Evolutionary conservation across 83 land plant genomes (phyloP).

Genomic region (Diphasiastrum complanatum): DNA sequence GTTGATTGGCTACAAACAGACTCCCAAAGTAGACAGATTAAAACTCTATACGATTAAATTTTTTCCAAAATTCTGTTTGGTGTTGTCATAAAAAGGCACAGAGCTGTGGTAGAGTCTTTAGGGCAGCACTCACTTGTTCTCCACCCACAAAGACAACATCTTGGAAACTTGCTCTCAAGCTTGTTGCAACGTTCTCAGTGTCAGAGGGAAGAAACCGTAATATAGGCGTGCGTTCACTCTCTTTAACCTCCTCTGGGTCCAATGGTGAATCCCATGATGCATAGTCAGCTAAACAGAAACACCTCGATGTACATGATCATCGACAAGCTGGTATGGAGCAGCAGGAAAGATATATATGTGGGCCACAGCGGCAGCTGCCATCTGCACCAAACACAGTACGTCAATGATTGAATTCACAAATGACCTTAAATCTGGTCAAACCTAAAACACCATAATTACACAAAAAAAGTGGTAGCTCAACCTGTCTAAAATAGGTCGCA

Average conservation of each 20-base stretch:
- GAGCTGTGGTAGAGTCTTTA: too few relatives aligned
- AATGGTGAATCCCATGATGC: slow-evolving; percentile 27
- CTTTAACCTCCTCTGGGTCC: slow-evolving; percentile 28
- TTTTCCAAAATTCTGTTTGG: slow-evolving; percentile 2
- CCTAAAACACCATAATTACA: background rate
- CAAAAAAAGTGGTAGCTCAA: background rate
- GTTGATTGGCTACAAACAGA: too few relatives aligned
- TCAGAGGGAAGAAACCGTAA: slow-evolving; percentile 35
- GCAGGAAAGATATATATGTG: slow-evolving; percentile 81
- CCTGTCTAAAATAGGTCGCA: background rate
- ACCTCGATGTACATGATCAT: slow-evolving; percentile 24
- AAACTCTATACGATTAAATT: too few relatives aligned
- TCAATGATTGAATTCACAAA: background rate
- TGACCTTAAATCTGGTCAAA: background rate
- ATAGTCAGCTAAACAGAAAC: slow-evolving; percentile 30
- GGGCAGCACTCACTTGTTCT: slow-evolving; percentile 45
- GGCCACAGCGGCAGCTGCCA: slow-evolving; percentile 88
- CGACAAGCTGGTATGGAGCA: slow-evolving; percentile 40
- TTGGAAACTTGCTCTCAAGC: slow-evolving; percentile 80
- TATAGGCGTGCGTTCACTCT: slow-evolving; percentile 31
- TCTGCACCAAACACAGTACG: slow-evolving; percentile 42
- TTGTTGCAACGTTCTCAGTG: slow-evolving; percentile 56
- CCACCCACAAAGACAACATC: slow-evolving; percentile 83
- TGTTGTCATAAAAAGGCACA: too few relatives aligned
- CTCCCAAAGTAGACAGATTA: too few relatives aligned